Conservation (phyloP, 106 monocot genomes). For the Agapanthus africanus region DNA sequence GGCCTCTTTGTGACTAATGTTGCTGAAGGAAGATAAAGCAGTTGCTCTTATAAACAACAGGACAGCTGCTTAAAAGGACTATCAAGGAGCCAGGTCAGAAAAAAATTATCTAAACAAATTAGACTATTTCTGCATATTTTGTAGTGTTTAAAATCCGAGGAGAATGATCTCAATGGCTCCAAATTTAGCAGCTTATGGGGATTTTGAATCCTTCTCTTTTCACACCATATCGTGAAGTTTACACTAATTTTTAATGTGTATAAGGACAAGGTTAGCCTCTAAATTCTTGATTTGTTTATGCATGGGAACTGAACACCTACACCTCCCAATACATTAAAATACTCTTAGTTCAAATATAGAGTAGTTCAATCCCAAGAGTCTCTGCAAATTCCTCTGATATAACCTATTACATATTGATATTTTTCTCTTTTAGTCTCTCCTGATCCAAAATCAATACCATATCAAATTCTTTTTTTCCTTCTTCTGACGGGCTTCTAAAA, state of each 20-base stretch:
- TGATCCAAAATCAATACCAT: constrained; percentile 46
- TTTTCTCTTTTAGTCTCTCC: constrained; percentile 18
- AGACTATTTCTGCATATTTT: not conserved
- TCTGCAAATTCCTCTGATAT: constrained; percentile 30
- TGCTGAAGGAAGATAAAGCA: constrained; percentile 7
- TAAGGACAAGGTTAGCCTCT: constrained; percentile 9
- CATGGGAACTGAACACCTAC: constrained; percentile 20
- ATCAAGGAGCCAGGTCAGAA: constrained; percentile 10
- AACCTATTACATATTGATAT: constrained; percentile 9
- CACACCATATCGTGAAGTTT: constrained; percentile 17
- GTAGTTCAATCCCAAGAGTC: constrained; percentile 32
- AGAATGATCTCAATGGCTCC: constrained; percentile 13
- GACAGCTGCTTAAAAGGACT: constrained; percentile 23
- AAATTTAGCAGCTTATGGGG: constrained; percentile 15
- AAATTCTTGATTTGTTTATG: constrained; percentile 23
- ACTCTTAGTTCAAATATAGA: constrained; percentile 8
- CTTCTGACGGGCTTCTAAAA: constrained; percentile 1
- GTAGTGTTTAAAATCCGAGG: constrained; percentile 1
- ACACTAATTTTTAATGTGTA: constrained; percentile 6
- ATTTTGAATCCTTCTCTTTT: constrained; percentile 19
- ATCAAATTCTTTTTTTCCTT: constrained; percentile 10
- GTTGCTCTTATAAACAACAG: constrained; percentile 25
- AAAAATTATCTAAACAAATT: constrained; percentile 6
- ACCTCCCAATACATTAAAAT: constrained; percentile 24
- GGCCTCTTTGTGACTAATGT: constrained; percentile 2